Evolutionary conservation across 2,329 filamentous ascomycete species (phyloP).

Genomic region (Cladophialophora chaetospira): DNA sequence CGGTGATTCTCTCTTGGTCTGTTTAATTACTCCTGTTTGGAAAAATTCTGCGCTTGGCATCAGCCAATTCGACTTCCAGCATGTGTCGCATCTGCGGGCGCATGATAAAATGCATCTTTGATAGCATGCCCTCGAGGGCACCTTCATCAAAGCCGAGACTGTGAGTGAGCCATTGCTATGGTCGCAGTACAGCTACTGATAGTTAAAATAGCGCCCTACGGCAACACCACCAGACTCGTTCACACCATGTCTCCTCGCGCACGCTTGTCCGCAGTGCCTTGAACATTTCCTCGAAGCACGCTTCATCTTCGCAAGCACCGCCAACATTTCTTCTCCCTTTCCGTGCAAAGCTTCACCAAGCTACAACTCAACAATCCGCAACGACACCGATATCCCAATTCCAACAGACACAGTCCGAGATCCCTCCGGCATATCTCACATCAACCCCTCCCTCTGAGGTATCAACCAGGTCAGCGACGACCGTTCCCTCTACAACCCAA

Average conservation of each 20-base stretch:
- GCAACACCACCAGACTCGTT: constrained; percentile 8
- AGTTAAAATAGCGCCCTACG: constrained; percentile 8
- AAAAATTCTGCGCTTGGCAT: not conserved
- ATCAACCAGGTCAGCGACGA: constrained; percentile 21
- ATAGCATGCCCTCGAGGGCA: constrained; percentile 33
- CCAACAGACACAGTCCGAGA: constrained; percentile 36
- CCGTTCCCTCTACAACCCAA: constrained; percentile 31
- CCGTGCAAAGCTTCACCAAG: constrained; percentile 48
- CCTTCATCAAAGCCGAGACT: constrained; percentile 11
- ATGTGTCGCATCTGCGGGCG: constrained; percentile 36
- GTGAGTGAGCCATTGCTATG: not conserved
- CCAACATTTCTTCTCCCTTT: constrained; percentile 35
- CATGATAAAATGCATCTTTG: constrained; percentile 34
- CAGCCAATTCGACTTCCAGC: no score
- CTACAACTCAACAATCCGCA: constrained; percentile 21
- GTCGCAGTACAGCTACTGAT: not conserved
- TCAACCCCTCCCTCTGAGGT: constrained; percentile 17
- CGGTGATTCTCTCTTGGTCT: no score
- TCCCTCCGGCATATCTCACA: constrained; percentile 37
- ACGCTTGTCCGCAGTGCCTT: constrained; percentile 22
- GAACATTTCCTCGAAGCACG: constrained; percentile 18
- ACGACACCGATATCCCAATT: constrained; percentile 32
- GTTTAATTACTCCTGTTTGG: not conserved
- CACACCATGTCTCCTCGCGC: constrained; percentile 27
- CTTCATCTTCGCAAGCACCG: constrained; percentile 9